These are phyloP conservation scores for Citrullus colocynthis DNA, from an alignment of 306 rosid species.

Conservation along the genomic window DNA sequence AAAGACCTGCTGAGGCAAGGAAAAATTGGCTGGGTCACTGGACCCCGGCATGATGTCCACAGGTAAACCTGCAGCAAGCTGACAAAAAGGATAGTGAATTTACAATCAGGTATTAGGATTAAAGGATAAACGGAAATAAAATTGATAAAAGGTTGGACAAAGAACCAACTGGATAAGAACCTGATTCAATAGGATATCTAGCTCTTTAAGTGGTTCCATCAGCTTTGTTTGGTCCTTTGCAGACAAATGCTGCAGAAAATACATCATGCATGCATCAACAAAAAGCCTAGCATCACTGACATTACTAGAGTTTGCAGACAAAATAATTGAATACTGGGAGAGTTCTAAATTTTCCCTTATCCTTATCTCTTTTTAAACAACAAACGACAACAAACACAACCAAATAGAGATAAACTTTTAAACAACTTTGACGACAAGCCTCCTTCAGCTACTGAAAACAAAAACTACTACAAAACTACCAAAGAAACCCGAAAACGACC, in stretches of 20 bases:
- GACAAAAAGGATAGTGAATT: slow-evolving; percentile 16
- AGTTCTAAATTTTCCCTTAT: not conserved
- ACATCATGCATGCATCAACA: slow-evolving; percentile 5
- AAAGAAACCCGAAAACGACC: no score
- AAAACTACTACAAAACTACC: no score
- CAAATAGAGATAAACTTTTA: no score
- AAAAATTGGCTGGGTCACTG: slow-evolving; percentile 70
- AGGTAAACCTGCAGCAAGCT: slow-evolving; percentile 75
- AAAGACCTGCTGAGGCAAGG: slow-evolving; percentile 91
- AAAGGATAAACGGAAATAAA: slow-evolving; percentile 6
- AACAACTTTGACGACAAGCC: no score
- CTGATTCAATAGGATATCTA: slow-evolving; percentile 85
- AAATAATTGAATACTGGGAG: not conserved
- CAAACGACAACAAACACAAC: no score
- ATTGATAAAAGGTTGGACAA: slow-evolving; percentile 27
- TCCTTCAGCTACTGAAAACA: no score
- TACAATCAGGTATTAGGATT: slow-evolving; percentile 1
- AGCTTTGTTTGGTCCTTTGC: slow-evolving; percentile 67
- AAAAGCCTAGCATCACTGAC: not conserved
- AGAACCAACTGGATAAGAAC: slow-evolving; percentile 30
- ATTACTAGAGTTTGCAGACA: not conserved
- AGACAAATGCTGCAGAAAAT: slow-evolving; percentile 48
- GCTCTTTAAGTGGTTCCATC: slow-evolving; percentile 70
- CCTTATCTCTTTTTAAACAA: not conserved
- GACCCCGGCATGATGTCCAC: slow-evolving; percentile 96